Evolutionary conservation across 164 flowering plant genomes (phyloP), one percentile per base, ranked within the genome.

Genomic region (Tetracentron sinense): DNA sequence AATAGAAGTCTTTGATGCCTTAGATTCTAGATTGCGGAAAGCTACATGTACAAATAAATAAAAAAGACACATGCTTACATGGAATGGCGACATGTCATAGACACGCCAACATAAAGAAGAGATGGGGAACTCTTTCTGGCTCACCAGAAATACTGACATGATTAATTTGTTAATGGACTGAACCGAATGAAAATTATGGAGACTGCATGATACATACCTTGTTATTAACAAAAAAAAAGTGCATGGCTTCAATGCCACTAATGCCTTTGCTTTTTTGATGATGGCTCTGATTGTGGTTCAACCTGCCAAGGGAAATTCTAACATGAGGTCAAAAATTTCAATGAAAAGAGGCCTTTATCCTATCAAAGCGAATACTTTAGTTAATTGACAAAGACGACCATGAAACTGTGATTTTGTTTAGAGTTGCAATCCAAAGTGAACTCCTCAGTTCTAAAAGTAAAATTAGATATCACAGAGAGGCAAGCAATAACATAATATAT

Each of bases 1-100:
- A 52, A 38, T 52, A 8, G 16, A n/a, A 22, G 42, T 44, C 42
- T 22, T 53, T 19, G 50, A 62, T 56, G 29, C 61, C 56, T 57
- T 31, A 30, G 56, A 28, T 19, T 33, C 35, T 12, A 28, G 42
- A 48, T 57, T 35, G n/a, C 23, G 54, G 47, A 12, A 47, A 28
- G 17, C 58, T 57, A 48, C 56, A 56, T 57, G 48, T 65, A 65
- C 69, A 65, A 27, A 65, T 57, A 55, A n/a, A n/a, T n/a, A 57
- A 49, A 31, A 20, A 49, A 17, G 25, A 1, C n/a, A 23, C 61
- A 56, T 64, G 68, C 46, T 64, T 30, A 57, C 48, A 50, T 29
- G 47, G 25, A 57, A 48, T 21, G 35, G 35, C n/a, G n/a, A n/a
- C 49, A 57, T n/a, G 48, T 33, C 29, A 57, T 25, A 33, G 29